Evolutionary conservation across 2,329 filamentous ascomycete genomes (phyloP), one percentile per base, ranked within the genome.

Genomic region (Diplodia corticola): DNA sequence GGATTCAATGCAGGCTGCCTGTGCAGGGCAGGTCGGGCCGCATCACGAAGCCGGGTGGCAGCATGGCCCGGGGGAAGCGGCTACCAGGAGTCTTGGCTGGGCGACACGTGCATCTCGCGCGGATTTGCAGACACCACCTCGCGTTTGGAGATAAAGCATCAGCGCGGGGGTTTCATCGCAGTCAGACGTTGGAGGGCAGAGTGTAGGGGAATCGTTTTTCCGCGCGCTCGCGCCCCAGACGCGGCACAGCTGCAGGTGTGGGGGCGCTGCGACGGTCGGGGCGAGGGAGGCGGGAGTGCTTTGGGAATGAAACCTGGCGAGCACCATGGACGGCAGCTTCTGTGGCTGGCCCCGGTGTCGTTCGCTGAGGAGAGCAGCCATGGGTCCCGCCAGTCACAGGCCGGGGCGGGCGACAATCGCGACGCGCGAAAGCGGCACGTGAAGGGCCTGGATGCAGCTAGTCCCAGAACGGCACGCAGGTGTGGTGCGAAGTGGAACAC

Each of bases 401-500:
- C 17, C 53, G 40, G 33, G 33, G n/a, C 22, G 44, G 63, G 37
- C 63, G 50, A 65, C 64, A 65, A 65, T 65, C 64, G 51, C 30
- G 53, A 40, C 64, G 53, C 64, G 54, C 53, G 40, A 30, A 40
- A 48, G 48, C 26, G 22, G 40, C 64, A 65, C 64, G 64, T 65
- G 64, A 65, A 60, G 40, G 44, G 40, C 44, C 46, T 37, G 30
- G 53, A 53, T 49, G 63, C 53, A 60, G 44, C 63, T 65, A 65
- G 63, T 50, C 46, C 63, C 46, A 57, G 63, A 64, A 49, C 30
- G 63, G 63, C 30, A 35, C 37, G 9, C 30, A 57, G 57, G 57
- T 61, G 57, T 61, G 55, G 55, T 60, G 55, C 55, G 55, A 48
- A 60, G 55, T 60, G 57, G 57, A 61, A 61, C 57, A 61, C 57